These are phyloP conservation scores for Chlamydomonas reinhardtii DNA, from an alignment of 163 green algal species.

Conservation along the genomic window DNA sequence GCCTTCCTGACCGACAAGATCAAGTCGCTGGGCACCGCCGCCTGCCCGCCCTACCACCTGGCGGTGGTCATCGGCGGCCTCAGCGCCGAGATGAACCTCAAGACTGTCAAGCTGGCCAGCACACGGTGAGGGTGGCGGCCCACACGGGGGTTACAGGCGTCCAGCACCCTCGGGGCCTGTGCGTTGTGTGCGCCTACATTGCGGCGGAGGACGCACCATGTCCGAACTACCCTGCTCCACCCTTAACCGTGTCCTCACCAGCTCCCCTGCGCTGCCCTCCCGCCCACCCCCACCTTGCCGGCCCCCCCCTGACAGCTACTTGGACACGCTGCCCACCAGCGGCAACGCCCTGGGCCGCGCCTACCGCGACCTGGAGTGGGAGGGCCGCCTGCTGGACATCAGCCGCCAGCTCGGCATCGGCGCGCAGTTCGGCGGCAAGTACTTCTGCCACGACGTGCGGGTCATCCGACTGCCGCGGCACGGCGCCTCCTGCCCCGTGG, in stretches of 20 bases:
- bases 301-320: constrained; percentile 40
- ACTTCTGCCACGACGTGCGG: constrained; percentile 69
- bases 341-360: constrained; percentile 55
- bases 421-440: constrained; percentile 60
- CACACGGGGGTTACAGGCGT: too few species aligned
- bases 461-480: constrained; percentile 64
- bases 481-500: constrained; percentile 62
- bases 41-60: constrained; percentile 67
- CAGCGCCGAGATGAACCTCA: constrained; percentile 59
- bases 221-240: not conserved
- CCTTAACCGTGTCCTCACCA: too few species aligned
- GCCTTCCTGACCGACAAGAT: constrained; percentile 62
- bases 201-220: too few species aligned
- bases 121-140: constrained; percentile 15
- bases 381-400: constrained; percentile 59
- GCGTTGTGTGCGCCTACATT: too few species aligned
- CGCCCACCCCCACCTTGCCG: not conserved
- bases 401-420: constrained; percentile 55
- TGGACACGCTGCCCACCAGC: constrained; percentile 59
- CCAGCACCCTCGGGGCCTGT: too few species aligned
- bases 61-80: constrained; percentile 61
- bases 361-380: constrained; percentile 66
- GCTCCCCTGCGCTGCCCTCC: too few species aligned
- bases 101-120: constrained; percentile 66
- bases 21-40: constrained; percentile 64